Base-by-base conservation (phyloP, 495 filamentous ascomycete species). In the Aspergillus avenaceus region DNA sequence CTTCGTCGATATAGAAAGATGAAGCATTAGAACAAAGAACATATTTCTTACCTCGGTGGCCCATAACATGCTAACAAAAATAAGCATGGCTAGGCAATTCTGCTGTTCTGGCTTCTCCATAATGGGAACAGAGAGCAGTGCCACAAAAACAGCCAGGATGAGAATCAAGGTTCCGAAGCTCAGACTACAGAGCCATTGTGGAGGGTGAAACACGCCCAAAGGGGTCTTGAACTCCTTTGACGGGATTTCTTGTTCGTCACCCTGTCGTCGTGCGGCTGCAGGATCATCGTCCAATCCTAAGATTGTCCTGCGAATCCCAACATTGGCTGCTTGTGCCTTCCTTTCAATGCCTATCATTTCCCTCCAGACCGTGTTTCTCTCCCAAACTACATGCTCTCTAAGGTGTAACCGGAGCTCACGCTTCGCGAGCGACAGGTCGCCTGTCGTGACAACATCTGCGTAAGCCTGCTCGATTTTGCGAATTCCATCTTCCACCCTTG, bases 291-390 rank as follows among this genome's bases (percentile, higher is more conserved):
- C 86, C 6, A 81, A 75, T 14, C 91, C 91, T 3, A 97, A 78
- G 40, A 98, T 76, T 5, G 90, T 90, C 50, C 83, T 78, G 49
- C 82, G 69, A 45, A 90, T 70, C 13, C 93, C 95, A 53, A 99
- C 79, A 52, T 91, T 96, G 11, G 92, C 93, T 19, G 91, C 93
- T 67, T 99, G 91, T 5, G 91, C 90, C 72, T 95, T 93, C 19
- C 93, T 78, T 72, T 99, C 93, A 53, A 99, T 89, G 47, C 92
- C 93, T 61, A 99, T 99, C 82, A 99, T 92, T 55, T 99, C 93
- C 65, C 95, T 76, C 93, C 93, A 99, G 4, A 99, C 93, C 0
- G 93, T 99, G 58, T 99, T 99, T 40, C 93, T 80, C 61, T 99
- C 93, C 95, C 95, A 99, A 26, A 97, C 91, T 14, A 99, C 92